These are phyloP conservation scores for Verticillium zaregamsianum DNA, from an alignment of 2,329 filamentous ascomycete species.

Conservation along the genomic window DNA sequence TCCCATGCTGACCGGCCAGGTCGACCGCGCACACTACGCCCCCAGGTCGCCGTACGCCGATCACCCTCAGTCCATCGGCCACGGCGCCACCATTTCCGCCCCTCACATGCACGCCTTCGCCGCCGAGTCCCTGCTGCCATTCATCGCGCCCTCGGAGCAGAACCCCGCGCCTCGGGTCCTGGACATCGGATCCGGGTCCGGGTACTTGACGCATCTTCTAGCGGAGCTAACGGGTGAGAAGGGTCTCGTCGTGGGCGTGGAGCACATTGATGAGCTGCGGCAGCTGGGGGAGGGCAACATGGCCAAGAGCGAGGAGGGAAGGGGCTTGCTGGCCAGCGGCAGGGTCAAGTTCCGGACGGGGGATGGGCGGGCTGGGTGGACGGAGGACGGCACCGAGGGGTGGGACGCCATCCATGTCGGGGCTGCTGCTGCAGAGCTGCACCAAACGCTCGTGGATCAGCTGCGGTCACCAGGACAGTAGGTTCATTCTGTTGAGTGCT, in stretches of 20 bases:
- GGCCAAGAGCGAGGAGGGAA: slow-evolving; percentile 56
- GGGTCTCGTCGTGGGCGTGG: slow-evolving; percentile 62
- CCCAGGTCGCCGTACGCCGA: slow-evolving; percentile 65
- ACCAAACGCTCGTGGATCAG: slow-evolving; percentile 70
- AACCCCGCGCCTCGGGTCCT: slow-evolving; percentile 51
- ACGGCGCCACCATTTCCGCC: slow-evolving; percentile 53
- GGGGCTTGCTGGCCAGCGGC: slow-evolving; percentile 55
- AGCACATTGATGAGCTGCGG: slow-evolving; percentile 64
- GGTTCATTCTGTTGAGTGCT: slow-evolving; percentile 17
- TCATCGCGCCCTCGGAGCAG: slow-evolving; percentile 29
- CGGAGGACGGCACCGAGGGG: slow-evolving; percentile 46
- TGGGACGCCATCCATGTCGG: slow-evolving; percentile 98
- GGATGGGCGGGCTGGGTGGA: slow-evolving; percentile 68
- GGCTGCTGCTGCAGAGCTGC: slow-evolving; percentile 72
- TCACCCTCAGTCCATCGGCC: slow-evolving; percentile 50
- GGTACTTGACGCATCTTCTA: slow-evolving; percentile 84
- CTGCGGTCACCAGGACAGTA: slow-evolving; percentile 69
- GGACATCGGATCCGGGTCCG: slow-evolving; percentile 72
- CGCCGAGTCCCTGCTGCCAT: slow-evolving; percentile 43
- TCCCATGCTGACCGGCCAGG: slow-evolving; percentile 38
- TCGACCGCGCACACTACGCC: slow-evolving; percentile 84
- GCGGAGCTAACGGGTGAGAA: slow-evolving; percentile 65
- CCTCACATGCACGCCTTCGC: slow-evolving; percentile 60
- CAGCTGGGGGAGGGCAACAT: slow-evolving; percentile 64
- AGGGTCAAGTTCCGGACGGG: slow-evolving; percentile 69